Evolutionary conservation across 306 rosid species (phyloP).

Genomic region (Lathyrus sativus): DNA sequence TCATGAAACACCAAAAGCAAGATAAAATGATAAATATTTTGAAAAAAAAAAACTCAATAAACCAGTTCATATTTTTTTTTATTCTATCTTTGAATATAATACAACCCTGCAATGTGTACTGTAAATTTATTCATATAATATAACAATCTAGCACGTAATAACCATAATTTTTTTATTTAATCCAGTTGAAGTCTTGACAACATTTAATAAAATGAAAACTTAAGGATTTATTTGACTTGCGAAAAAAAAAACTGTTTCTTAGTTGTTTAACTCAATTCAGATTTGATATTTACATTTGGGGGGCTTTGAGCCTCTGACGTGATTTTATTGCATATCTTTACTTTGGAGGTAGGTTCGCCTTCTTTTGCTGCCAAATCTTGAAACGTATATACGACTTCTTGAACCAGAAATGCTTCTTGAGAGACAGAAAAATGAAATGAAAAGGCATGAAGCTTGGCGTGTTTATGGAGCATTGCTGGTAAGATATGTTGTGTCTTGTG

Average conservation of each 20-base stretch:
- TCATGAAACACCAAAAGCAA: not conserved
- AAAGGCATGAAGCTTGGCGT: slow-evolving; percentile 89
- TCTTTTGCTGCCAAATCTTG: slow-evolving; percentile 77
- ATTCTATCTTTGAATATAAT: slow-evolving; percentile 19
- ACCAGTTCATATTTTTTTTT: slow-evolving; percentile 3
- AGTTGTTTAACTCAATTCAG: slow-evolving; percentile 27
- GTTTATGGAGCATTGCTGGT: slow-evolving; percentile 85
- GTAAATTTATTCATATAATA: slow-evolving; percentile 8
- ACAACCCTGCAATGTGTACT: slow-evolving; percentile 6
- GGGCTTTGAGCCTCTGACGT: slow-evolving; percentile 24
- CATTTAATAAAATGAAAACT: slow-evolving; percentile 14
- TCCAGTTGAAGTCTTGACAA: not conserved
- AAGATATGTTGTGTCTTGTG: slow-evolving; percentile 36
- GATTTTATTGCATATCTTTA: slow-evolving; percentile 25
- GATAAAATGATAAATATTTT: not conserved
- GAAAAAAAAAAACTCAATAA: slow-evolving; percentile 26
- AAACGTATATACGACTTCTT: slow-evolving; percentile 71
- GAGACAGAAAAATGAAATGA: slow-evolving; percentile 78
- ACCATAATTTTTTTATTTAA: slow-evolving; percentile 12
- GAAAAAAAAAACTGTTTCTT: not conserved
- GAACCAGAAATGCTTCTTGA: slow-evolving; percentile 82
- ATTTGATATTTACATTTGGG: slow-evolving; percentile 7
- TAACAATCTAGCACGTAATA: not conserved
- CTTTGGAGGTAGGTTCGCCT: slow-evolving; percentile 62
- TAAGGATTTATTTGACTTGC: slow-evolving; percentile 5